Evolutionary conservation across 1,284 basidiomycete genomes (phyloP).

Genomic region (Ceratobasidium sp.): DNA sequence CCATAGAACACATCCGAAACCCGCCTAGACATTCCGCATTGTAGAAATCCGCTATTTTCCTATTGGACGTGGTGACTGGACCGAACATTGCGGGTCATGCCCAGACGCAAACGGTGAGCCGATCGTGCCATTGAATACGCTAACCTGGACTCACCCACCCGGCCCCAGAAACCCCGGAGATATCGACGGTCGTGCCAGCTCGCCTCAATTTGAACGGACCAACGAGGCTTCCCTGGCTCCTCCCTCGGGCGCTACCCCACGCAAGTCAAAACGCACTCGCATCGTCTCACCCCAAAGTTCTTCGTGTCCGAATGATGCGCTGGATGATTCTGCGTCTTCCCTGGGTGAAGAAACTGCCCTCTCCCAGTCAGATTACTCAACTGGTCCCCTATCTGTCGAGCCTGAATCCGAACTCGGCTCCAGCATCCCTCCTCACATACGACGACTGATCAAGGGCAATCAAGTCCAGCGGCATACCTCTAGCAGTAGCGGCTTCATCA

Average conservation of each 20-base stretch:
- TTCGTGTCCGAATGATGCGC: background rate
- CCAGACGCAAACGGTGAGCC: conserved; percentile 20
- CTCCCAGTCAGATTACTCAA: background rate
- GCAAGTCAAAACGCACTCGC: conserved; percentile 26
- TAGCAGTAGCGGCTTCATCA: conserved; percentile 34
- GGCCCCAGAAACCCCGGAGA: conserved; percentile 10
- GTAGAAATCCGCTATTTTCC: background rate
- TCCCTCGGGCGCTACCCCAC: conserved; percentile 6
- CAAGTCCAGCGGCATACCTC: conserved; percentile 9
- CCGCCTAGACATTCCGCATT: background rate
- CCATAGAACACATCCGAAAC: background rate
- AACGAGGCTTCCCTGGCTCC: background rate
- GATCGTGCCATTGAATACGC: background rate
- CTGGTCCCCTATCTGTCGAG: background rate
- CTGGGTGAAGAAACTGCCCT: conserved; percentile 12
- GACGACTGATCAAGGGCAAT: conserved; percentile 29
- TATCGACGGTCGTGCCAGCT: conserved; percentile 16
- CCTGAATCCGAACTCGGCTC: background rate
- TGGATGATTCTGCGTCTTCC: conserved; percentile 26
- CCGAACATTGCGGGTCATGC: background rate
- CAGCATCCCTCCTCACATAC: conserved; percentile 32
- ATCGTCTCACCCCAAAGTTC: conserved; percentile 13
- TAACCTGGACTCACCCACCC: background rate
- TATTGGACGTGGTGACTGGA: background rate
- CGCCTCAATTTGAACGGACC: conserved; percentile 1